Evolutionary conservation across 192 early-diverging fungal species (phyloP), one percentile per base, ranked within the genome.

Genomic region (Hyaloraphidium curvatum): DNA sequence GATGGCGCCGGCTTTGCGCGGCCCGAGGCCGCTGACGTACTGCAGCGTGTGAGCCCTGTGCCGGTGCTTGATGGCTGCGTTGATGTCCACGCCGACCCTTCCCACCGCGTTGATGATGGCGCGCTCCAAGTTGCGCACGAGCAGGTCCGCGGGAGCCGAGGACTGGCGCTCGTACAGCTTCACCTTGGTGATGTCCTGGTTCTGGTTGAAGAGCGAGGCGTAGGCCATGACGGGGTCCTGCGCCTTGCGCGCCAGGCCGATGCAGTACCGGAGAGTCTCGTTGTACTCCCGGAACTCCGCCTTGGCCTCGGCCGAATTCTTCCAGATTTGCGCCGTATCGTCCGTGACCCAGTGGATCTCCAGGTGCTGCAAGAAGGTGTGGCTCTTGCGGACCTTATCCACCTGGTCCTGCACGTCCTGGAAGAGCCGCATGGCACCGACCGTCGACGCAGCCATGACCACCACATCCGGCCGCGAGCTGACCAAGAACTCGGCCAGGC

Each of bases 1-100:
- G 28, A 94, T 71, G 39, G 69, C 78, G 28, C 83, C 76, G 0
- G 86, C 89, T 66, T 98, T 98, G 53, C 94, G 69, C 26, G 90
- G 86, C 2, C 94, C 94, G 37, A 98, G 70, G 16, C 94, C 94
- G 55, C 83, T 75, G 11, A 96, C 84, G 55, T 88, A 96, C 54
- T 84, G 83, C 26, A 98, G 69, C n/a, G 79, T 70, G 21, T 70
- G 59, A 0, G 77, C 67, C 53, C 71, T 66, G 57, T 95, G 86
- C 21, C 77, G 65, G 11, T 73, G 69, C 14, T 66, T 59, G 0
- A 82, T 73, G 0, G 81, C 82, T 2, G 65, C 73, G 59, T 95
- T 96, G 40, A 98, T 80, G 66, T 94, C 87, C 19, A 98, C 85
- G 52, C 94, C 94, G 21, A 57, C 17, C 76, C 65, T 28, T 62